These are phyloP conservation scores for Drosera spatulata DNA, from an alignment of 179 eudicot genomes.

Conservation along the genomic window DNA sequence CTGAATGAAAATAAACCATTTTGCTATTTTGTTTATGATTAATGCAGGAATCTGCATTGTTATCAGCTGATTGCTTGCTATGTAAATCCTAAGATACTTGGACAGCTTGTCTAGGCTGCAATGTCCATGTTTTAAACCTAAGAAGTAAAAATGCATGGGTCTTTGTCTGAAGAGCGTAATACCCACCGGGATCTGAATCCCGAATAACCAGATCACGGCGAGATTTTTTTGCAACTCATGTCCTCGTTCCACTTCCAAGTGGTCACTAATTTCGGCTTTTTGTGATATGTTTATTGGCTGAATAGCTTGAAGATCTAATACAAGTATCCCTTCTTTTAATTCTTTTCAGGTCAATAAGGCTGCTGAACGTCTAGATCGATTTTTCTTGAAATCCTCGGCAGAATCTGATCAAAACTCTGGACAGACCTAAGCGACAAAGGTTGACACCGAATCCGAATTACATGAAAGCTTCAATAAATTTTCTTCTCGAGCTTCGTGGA, in stretches of 20 bases:
- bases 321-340: background rate
- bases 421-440: background rate
- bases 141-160: too few species aligned
- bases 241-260: too few species aligned
- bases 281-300: background rate
- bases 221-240: too few species aligned
- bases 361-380: conserved; percentile 25
- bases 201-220: too few species aligned
- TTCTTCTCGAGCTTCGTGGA: too few species aligned
- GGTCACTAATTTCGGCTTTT: background rate
- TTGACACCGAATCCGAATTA: too few species aligned
- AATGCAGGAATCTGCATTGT: background rate
- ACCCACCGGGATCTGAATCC: too few species aligned
- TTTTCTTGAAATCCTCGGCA: conserved; percentile 8
- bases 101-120: too few species aligned
- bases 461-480: too few species aligned
- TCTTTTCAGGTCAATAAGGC: conserved; percentile 34
- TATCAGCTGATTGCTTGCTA: background rate
- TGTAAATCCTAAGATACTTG: too few species aligned
- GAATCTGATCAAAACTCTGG: background rate
- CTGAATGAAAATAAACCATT: background rate
- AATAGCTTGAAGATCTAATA: background rate
- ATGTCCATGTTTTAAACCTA: too few species aligned
- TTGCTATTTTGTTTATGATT: background rate
- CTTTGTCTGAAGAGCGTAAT: too few species aligned